These are phyloP conservation scores for Iris macrosiphon DNA, from an alignment of 106 monocot species.

Conservation along the genomic window DNA sequence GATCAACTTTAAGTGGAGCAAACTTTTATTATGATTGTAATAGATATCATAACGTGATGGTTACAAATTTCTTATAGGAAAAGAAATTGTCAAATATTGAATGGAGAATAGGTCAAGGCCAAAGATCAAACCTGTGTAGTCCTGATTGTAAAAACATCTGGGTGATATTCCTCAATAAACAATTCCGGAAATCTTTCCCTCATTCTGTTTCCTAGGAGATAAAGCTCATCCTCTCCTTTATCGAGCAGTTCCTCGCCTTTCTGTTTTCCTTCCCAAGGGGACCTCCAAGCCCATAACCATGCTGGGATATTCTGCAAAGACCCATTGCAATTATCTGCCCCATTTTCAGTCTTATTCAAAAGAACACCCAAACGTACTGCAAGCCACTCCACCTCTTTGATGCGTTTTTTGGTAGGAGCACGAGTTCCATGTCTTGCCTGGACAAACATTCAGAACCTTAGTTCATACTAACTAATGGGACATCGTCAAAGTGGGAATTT, in stretches of 20 bases:
- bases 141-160: slow-evolving; percentile 66
- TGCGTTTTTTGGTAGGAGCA: slow-evolving; percentile 90
- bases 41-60: too few species aligned
- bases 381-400: slow-evolving; percentile 82
- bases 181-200: slow-evolving; percentile 65
- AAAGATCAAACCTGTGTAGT: slow-evolving; percentile 83
- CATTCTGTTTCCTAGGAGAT: slow-evolving; percentile 64
- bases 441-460: slow-evolving; percentile 1
- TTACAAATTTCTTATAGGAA: too few species aligned
- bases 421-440: slow-evolving; percentile 98
- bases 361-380: slow-evolving; percentile 48
- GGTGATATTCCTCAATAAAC: slow-evolving; percentile 83
- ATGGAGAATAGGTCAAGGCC: too few species aligned
- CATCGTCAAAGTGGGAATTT: too few species aligned
- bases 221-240: slow-evolving; percentile 78
- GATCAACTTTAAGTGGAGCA: too few species aligned
- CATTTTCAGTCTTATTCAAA: slow-evolving; percentile 32
- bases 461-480: too few species aligned
- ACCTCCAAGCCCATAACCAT: slow-evolving; percentile 84
- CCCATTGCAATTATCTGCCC: not conserved
- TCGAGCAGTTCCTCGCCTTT: slow-evolving; percentile 79
- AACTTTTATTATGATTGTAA: too few species aligned
- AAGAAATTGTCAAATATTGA: not conserved
- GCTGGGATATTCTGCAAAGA: slow-evolving; percentile 42
- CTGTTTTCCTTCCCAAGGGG: slow-evolving; percentile 85